phyloP scores from a whole-genome alignment of 1,284 basidiomycete genomes.

The Microbotryum saponariae region DNA sequence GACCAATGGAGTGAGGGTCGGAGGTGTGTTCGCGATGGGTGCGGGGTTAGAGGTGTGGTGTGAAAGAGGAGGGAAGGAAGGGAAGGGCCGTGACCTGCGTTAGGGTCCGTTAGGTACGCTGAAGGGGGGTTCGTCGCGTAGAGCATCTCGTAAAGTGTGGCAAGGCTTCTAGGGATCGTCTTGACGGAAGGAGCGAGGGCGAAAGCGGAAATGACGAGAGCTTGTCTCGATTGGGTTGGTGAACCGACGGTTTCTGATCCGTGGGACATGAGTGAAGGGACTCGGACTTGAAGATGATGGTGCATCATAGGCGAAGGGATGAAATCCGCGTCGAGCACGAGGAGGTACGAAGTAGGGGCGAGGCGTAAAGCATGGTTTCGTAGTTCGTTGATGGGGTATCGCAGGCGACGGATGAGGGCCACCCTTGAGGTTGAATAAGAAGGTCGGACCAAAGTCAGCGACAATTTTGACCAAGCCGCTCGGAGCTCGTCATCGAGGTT shows the following conservation, averaged over 20 bases:
- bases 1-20: not conserved
- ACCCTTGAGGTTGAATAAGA: conserved; percentile 2
- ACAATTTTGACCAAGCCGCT: not conserved
- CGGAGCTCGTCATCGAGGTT: conserved; percentile 1
- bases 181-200: not conserved
- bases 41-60: not conserved
- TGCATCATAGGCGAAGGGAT: conserved; percentile 21
- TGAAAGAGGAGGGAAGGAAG: conserved; percentile 18
- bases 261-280: conserved; percentile 4
- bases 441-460: conserved; percentile 18
- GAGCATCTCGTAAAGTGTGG: not conserved
- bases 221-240: conserved; percentile 12
- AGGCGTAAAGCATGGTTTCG: conserved; percentile 15
- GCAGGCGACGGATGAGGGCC: conserved; percentile 13
- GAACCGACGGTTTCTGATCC: not conserved
- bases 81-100: conserved; percentile 24
- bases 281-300: conserved; percentile 5
- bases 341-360: conserved; percentile 2
- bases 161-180: not conserved
- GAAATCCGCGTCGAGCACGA: conserved; percentile 25
- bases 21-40: not conserved
- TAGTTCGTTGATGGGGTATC: conserved; percentile 25
- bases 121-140: not conserved
- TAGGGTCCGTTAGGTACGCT: conserved; percentile 16
- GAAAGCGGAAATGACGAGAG: conserved; percentile 21